Evolutionary conservation across 176 grass and related monocot species (phyloP).

Genomic region (Pontederia paniculata): DNA sequence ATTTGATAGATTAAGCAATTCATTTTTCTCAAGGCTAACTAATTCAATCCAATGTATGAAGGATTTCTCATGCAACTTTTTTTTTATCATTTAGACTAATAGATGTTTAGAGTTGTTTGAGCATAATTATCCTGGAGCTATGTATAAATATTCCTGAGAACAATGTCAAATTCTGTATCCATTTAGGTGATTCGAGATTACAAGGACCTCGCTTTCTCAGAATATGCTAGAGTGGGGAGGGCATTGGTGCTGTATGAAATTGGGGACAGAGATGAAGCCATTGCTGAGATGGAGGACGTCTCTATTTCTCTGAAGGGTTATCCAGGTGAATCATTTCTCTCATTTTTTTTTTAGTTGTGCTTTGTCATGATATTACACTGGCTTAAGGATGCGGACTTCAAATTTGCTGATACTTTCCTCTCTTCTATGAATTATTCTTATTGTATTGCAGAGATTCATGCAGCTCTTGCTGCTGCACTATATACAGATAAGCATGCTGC

Average conservation of each 20-base stretch:
- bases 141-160: not conserved
- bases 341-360: not conserved
- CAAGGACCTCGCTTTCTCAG: slow-evolving; percentile 62
- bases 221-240: slow-evolving; percentile 83
- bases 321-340: slow-evolving; percentile 35
- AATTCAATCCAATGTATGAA: not conserved
- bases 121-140: not conserved
- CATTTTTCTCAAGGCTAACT: no score
- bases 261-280: slow-evolving; percentile 79
- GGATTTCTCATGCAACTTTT: no score
- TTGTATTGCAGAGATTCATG: slow-evolving; percentile 57
- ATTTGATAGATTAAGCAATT: no score
- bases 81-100: not conserved
- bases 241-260: slow-evolving; percentile 90
- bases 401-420: not conserved
- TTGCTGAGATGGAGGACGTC: slow-evolving; percentile 96
- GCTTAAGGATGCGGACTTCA: not conserved
- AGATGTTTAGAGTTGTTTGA: not conserved
- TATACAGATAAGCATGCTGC: slow-evolving; percentile 87
- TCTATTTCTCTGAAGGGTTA: slow-evolving; percentile 90
- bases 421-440: not conserved
- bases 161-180: not conserved
- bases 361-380: not conserved
- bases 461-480: slow-evolving; percentile 84
- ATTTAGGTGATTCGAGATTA: slow-evolving; percentile 47